Conservation (phyloP, 2,329 filamentous ascomycete genomes). For the Apiospora koreana region DNA sequence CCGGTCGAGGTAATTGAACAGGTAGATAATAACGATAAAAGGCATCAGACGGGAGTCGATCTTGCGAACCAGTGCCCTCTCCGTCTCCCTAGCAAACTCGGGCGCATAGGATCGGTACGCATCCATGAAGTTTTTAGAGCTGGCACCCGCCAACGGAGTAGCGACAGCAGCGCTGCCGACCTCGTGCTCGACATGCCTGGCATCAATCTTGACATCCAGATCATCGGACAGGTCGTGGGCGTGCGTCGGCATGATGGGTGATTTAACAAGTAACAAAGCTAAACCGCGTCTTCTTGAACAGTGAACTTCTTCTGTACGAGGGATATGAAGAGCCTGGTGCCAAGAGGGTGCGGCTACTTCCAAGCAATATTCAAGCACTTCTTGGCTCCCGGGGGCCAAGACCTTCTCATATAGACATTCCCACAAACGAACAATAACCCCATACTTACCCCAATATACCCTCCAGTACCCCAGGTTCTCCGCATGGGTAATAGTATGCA, state of each 20-base stretch:
- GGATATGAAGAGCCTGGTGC: not conserved
- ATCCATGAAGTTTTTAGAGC: not conserved
- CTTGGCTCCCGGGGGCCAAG: not conserved
- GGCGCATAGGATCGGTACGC: not conserved
- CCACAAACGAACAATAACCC: not conserved
- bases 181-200: not conserved
- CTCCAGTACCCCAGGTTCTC: not conserved
- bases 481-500: not conserved
- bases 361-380: not conserved
- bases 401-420: not conserved
- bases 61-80: conserved; percentile 11
- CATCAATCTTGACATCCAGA: not conserved
- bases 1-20: conserved; percentile 9
- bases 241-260: not conserved
- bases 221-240: not conserved
- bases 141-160: not conserved
- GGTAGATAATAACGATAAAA: conserved; percentile 1
- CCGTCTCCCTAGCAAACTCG: not conserved
- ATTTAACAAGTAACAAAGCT: not conserved
- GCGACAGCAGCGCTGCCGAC: not conserved
- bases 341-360: not conserved
- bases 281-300: not conserved
- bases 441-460: not conserved
- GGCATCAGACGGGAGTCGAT: conserved; percentile 13
- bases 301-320: not conserved